These are phyloP conservation scores for Stagonosporopsis vannaccii DNA, from an alignment of 2,329 filamentous ascomycete species.

Conservation along the genomic window DNA sequence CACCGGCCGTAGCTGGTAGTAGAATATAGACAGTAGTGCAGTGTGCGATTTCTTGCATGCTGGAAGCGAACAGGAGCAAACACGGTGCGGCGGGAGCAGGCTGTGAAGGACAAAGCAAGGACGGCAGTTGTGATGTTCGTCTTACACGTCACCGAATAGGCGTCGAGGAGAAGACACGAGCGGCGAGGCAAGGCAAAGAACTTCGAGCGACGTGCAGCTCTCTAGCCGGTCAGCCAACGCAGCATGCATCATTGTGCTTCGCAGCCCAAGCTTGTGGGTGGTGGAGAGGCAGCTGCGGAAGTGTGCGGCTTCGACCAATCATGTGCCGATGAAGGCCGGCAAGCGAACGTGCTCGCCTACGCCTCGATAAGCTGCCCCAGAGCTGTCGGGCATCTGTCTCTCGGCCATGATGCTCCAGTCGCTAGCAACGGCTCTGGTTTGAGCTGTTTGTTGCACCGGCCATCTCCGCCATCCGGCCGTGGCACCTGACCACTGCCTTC, in stretches of 20 bases:
- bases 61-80: conserved; percentile 40
- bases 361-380: conserved; percentile 19
- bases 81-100: conserved; percentile 43
- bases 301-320: conserved; percentile 15
- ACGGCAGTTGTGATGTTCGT: conserved; percentile 31
- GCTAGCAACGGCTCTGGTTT: conserved; percentile 8
- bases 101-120: conserved; percentile 37
- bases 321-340: conserved; percentile 12
- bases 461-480: conserved; percentile 17
- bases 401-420: conserved; percentile 1
- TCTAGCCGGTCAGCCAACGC: conserved; percentile 17
- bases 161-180: conserved; percentile 10
- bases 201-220: conserved; percentile 20
- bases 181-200: conserved; percentile 13
- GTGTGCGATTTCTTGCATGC: conserved; percentile 48
- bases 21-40: conserved; percentile 37
- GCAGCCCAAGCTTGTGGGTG: conserved; percentile 18
- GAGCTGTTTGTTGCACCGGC: conserved; percentile 11
- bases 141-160: conserved; percentile 19
- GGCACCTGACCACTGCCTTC: conserved; percentile 19
- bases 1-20: conserved; percentile 27
- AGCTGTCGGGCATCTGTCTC: not conserved
- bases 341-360: conserved; percentile 19
- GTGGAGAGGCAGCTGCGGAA: conserved; percentile 18
- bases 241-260: conserved; percentile 19